phyloP scores from a whole-genome alignment of 805 yeast species.

The Sugiyamaella marilandica region DNA sequence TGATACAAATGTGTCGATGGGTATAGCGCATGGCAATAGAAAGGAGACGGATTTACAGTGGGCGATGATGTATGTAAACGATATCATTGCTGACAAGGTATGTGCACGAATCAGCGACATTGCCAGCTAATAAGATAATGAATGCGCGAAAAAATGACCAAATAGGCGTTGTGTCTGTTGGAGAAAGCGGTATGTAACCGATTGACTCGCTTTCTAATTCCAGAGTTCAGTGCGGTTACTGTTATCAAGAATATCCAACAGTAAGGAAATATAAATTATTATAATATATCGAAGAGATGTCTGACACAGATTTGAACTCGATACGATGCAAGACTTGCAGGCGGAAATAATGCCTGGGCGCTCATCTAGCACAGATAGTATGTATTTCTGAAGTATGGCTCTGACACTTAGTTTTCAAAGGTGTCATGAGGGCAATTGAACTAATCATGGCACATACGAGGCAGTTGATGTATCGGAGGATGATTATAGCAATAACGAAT shows the following conservation, averaged over 20 bases:
- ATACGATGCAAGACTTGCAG: slow-evolving; percentile 9
- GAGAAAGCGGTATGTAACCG: slow-evolving; percentile 7
- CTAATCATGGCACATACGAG: slow-evolving; percentile 27
- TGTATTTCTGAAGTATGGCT: too few species aligned
- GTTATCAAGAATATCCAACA: slow-evolving; percentile 5
- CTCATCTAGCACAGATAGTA: too few species aligned
- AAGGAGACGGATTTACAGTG: slow-evolving; percentile 19
- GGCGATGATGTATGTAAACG: slow-evolving; percentile 38
- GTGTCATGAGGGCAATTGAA: slow-evolving; percentile 36
- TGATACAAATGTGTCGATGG: slow-evolving; percentile 42
- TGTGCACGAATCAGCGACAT: neutral
- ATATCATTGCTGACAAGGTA: slow-evolving; percentile 34
- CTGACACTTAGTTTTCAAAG: slow-evolving; percentile 14
- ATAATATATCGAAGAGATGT: too few species aligned
- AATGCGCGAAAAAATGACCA: slow-evolving; percentile 27
- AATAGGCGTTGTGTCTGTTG: slow-evolving; percentile 26
- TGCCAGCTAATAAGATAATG: slow-evolving; percentile 18
- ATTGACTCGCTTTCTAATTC: neutral
- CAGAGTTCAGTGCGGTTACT: neutral
- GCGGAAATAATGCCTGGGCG: slow-evolving; percentile 7
- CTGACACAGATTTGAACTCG: slow-evolving; percentile 9
- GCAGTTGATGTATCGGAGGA: slow-evolving; percentile 34
- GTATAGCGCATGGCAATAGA: slow-evolving; percentile 14
- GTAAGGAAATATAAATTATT: too few species aligned
- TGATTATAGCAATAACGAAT: slow-evolving; percentile 36